Percentiles rank a stretch among this genome's conserved stretches.
Conservation (phyloP, 164 flowering plant species). For the Platanus orientalis region DNA sequence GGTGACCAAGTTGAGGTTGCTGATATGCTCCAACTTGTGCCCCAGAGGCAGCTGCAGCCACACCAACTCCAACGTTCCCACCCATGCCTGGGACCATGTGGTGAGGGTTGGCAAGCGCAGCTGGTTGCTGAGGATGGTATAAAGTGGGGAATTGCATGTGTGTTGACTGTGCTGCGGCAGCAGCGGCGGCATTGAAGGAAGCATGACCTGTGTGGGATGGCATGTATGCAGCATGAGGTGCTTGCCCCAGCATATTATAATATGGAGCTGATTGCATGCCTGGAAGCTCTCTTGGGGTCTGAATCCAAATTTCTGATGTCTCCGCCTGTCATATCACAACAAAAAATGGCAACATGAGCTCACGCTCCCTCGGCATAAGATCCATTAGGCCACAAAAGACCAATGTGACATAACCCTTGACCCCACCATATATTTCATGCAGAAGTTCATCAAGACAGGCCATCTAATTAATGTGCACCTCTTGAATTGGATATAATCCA, state of each 20-base stretch:
- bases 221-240: constrained; percentile 75
- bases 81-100: constrained; percentile 68
- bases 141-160: constrained; percentile 80
- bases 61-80: constrained; percentile 64
- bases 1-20: constrained; percentile 77
- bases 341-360: not conserved
- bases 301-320: constrained; percentile 85
- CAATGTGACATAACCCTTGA: too few relatives aligned
- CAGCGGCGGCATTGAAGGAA: constrained; percentile 46
- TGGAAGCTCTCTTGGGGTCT: constrained; percentile 67
- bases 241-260: constrained; percentile 74
- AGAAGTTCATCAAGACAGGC: too few relatives aligned
- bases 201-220: constrained; percentile 77
- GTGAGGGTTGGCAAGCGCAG: constrained; percentile 63
- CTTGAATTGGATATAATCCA: too few relatives aligned
- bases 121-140: constrained; percentile 62
- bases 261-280: constrained; percentile 71
- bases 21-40: constrained; percentile 80
- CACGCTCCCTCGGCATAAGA: too few relatives aligned
- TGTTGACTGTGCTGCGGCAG: constrained; percentile 51
- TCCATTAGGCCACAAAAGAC: too few relatives aligned
- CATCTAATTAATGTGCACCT: too few relatives aligned
- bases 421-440: too few relatives aligned
- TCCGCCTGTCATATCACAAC: constrained; percentile 54
- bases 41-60: constrained; percentile 58